Conservation (phyloP, 805 yeast genomes). For the Soucietia sequanensis region DNA sequence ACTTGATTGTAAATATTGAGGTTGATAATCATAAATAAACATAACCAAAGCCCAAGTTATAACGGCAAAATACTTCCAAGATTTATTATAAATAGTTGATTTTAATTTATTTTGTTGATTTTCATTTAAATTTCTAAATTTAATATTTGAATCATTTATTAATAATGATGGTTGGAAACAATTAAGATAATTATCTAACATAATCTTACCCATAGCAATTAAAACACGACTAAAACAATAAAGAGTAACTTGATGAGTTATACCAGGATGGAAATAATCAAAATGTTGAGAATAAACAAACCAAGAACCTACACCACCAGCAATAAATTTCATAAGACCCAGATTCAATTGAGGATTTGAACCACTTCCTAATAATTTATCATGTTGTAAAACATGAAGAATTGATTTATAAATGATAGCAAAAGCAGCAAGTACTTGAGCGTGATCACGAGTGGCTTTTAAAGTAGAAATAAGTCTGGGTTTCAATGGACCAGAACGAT, state of each 20-base stretch:
- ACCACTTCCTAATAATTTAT: slow-evolving; percentile 27
- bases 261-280: slow-evolving; percentile 43
- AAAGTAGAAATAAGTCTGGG: slow-evolving; percentile 48
- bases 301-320: slow-evolving; percentile 44
- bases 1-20: slow-evolving; percentile 60
- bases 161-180: slow-evolving; percentile 33
- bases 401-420: slow-evolving; percentile 52
- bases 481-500: slow-evolving; percentile 48
- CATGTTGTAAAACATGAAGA: slow-evolving; percentile 28
- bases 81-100: slow-evolving; percentile 24
- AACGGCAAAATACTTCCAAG: slow-evolving; percentile 64
- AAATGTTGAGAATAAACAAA: slow-evolving; percentile 45
- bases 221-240: slow-evolving; percentile 70
- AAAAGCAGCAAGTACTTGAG: slow-evolving; percentile 52
- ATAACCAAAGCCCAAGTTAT: slow-evolving; percentile 72
- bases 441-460: slow-evolving; percentile 55
- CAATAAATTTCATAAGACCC: slow-evolving; percentile 30
- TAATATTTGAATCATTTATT: slow-evolving; percentile 16
- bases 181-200: slow-evolving; percentile 38
- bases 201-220: slow-evolving; percentile 57
- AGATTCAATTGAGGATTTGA: slow-evolving; percentile 24
- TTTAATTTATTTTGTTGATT: slow-evolving; percentile 34
- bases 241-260: slow-evolving; percentile 72
- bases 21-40: slow-evolving; percentile 65
- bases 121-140: slow-evolving; percentile 25